Evolutionary conservation across 257 asterid genomes (phyloP).

Genomic region (Solanum chiquidenum): DNA sequence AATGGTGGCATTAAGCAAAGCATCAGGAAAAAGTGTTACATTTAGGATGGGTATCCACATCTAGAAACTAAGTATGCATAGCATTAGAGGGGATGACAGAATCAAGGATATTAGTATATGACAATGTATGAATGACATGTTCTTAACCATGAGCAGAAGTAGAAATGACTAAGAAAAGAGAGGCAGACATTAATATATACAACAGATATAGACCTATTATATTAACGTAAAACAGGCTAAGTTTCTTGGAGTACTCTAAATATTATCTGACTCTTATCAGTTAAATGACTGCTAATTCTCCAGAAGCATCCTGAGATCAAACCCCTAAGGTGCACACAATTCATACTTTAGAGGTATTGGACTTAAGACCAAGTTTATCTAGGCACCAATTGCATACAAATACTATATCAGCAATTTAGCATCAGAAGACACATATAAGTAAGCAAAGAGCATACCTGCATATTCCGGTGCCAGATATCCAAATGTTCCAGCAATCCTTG

Average conservation of each 20-base stretch:
- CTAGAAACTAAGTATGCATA: neutral
- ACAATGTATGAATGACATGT: neutral
- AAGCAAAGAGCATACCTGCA: conserved; percentile 47
- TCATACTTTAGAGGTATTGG: neutral
- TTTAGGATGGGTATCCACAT: neutral
- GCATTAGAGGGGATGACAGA: neutral
- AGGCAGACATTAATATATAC: neutral
- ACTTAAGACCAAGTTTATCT: neutral
- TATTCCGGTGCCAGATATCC: conserved; percentile 96
- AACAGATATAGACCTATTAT: neutral
- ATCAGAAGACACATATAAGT: neutral
- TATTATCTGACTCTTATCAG: neutral
- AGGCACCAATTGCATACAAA: neutral
- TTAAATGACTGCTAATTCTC: neutral
- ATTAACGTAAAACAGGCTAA: neutral
- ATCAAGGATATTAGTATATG: neutral
- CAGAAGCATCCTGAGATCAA: neutral
- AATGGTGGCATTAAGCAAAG: neutral
- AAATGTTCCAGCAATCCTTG: conserved; percentile 86
- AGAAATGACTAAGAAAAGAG: neutral
- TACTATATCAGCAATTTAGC: neutral
- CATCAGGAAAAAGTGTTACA: neutral
- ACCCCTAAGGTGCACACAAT: neutral
- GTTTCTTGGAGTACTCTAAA: neutral
- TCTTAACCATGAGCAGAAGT: neutral